Conservation (phyloP, 768 basidiomycete species). For the Clitopilus passeckerianus region DNA sequence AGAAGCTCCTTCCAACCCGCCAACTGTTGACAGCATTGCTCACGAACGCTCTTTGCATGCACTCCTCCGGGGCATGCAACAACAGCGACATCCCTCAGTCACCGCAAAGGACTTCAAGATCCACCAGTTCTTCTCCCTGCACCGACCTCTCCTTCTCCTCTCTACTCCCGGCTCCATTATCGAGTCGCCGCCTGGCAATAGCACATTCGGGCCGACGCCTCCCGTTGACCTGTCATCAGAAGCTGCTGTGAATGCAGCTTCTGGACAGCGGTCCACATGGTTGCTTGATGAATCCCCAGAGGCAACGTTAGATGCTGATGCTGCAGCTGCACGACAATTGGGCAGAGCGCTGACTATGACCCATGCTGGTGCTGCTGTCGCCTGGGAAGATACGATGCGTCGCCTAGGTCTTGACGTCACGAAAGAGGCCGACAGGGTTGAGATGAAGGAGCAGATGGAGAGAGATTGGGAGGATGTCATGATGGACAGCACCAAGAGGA, state of each 20-base stretch:
- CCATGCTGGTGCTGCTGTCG: slow-evolving; percentile 51
- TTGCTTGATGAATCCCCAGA: slow-evolving; percentile 39
- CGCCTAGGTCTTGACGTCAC: slow-evolving; percentile 57
- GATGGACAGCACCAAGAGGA: slow-evolving; percentile 81
- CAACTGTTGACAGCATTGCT: neutral
- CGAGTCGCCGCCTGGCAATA: slow-evolving; percentile 11
- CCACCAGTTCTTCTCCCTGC: slow-evolving; percentile 81
- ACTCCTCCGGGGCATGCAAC: slow-evolving; percentile 9
- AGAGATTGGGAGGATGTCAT: slow-evolving; percentile 61
- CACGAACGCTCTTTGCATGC: neutral
- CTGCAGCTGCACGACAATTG: slow-evolving; percentile 77
- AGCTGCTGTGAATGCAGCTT: slow-evolving; percentile 7
- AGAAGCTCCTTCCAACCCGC: neutral
- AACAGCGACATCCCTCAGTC: slow-evolving; percentile 45
- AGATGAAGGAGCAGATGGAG: slow-evolving; percentile 47
- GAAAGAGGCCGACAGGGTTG: slow-evolving; percentile 43
- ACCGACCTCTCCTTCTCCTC: slow-evolving; percentile 73
- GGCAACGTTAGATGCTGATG: slow-evolving; percentile 65
- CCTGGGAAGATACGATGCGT: slow-evolving; percentile 68
- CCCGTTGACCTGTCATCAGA: slow-evolving; percentile 10
- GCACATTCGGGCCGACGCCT: slow-evolving; percentile 13
- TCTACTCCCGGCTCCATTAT: slow-evolving; percentile 56
- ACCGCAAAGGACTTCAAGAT: slow-evolving; percentile 69
- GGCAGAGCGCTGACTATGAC: slow-evolving; percentile 68
- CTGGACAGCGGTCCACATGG: slow-evolving; percentile 14